Conservation (phyloP, 331 rosid species). For the Quercus lobata region DNA sequence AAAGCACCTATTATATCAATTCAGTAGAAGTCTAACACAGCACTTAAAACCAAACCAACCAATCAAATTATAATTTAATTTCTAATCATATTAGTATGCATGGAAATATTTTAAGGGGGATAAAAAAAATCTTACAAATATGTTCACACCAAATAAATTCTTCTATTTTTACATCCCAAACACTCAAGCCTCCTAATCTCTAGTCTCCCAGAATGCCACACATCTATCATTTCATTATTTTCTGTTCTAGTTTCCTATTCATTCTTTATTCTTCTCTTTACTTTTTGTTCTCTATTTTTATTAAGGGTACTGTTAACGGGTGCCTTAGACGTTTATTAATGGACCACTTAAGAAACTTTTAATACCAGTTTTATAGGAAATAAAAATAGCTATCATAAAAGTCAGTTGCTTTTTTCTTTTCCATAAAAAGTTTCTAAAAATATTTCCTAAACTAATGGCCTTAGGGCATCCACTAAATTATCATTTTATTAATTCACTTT, state of each 20-base stretch:
- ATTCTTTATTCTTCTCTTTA: too few species aligned
- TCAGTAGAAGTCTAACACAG: neutral
- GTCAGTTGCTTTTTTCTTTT: too few species aligned
- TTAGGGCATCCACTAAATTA: neutral
- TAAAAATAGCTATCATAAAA: too few species aligned
- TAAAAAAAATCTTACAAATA: neutral
- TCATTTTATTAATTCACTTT: neutral
- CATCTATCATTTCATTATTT: too few species aligned
- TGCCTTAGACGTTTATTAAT: too few species aligned
- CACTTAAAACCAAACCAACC: neutral
- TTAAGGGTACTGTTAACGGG: too few species aligned
- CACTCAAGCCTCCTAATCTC: neutral
- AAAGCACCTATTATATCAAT: neutral
- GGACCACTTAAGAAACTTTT: too few species aligned
- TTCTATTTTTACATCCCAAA: neutral
- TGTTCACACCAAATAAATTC: neutral
- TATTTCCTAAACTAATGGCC: too few species aligned
- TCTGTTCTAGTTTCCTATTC: too few species aligned
- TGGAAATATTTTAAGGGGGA: neutral
- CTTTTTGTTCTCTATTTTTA: neutral
- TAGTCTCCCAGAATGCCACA: neutral
- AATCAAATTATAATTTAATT: neutral
- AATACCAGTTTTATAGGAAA: too few species aligned
- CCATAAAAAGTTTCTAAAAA: too few species aligned
- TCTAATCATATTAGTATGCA: neutral